Evolutionary conservation across 1,284 basidiomycete species (phyloP), one percentile per base, ranked within the genome.

Genomic region (Pholiota adiposa): DNA sequence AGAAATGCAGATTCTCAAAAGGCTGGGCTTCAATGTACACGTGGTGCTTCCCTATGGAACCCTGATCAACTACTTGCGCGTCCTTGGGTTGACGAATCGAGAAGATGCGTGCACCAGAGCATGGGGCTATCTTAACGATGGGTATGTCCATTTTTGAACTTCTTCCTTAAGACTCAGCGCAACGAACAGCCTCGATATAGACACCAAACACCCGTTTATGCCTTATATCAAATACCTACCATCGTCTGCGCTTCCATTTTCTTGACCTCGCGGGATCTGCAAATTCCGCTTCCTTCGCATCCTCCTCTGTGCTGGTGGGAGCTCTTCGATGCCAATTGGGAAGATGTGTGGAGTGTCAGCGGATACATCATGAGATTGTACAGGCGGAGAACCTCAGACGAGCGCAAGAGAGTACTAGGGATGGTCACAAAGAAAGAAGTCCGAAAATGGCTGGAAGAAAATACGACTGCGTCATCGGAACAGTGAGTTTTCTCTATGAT

Each of bases 1-100:
- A 1, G 97, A 99, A 76, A 98, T 99, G 94, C 97, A 99, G 72
- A 86, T 99, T 18, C 83, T 99, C 63, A 99, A 99, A 77, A 86
- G 96, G 36, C 83, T 96, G 11, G 93, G 92, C 3, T 96, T 96
- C 77, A 91, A 95, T 68, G 91, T 95, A 53, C 82, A 90, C 68
- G 94, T 97, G 51, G 90, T 93, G 14, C 79, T 98, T 41, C 96
- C 97, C 0, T 98, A 98, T 70, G 94, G 92, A 23, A 94, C 95
- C 12, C 84, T 98, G 63, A 90, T 98, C 69, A 98, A 98, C 77
- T 99, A 99, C 73, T 83, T 98, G 64, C 87, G 94, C 61, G 87
- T 98, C 23, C 84, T 99, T 14, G 94, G 93, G 33, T 79, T 99
- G 57, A 86, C 85, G 36, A 81, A 82, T 59, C 82, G 84, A 59